phyloP scores from a whole-genome alignment of 2,329 filamentous ascomycete genomes.

The Cytospora mali region DNA sequence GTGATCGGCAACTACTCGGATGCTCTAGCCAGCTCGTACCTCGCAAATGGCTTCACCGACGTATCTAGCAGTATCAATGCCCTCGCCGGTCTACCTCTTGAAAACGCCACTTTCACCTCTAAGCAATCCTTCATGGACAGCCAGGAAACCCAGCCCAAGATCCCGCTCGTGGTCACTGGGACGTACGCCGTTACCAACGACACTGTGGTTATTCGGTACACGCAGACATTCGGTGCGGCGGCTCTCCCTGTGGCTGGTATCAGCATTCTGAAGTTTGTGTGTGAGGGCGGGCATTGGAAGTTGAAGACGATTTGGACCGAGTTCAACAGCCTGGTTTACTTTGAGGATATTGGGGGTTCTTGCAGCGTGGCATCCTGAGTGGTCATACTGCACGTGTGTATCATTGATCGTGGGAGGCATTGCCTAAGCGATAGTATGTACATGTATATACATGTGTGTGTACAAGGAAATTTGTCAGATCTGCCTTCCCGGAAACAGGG shows the following conservation, averaged over 20 bases:
- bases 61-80: conserved; percentile 40
- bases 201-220: conserved; percentile 39
- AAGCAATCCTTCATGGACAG: conserved; percentile 37
- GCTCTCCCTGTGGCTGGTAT: conserved; percentile 36
- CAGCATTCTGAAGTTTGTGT: conserved; percentile 34
- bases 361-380: conserved; percentile 9
- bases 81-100: conserved; percentile 35
- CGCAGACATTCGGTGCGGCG: conserved; percentile 33
- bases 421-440: no score
- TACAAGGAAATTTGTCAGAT: no score
- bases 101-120: conserved; percentile 37
- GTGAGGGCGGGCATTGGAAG: conserved; percentile 34
- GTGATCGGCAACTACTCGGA: conserved; percentile 25
- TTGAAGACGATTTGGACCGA: conserved; percentile 38
- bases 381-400: no score
- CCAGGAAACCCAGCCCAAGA: conserved; percentile 32
- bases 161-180: conserved; percentile 35
- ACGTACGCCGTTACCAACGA: conserved; percentile 36
- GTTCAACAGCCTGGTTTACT: conserved; percentile 39
- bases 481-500: no score
- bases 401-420: no score
- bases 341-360: conserved; percentile 33
- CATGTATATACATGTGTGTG: no score
- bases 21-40: conserved; percentile 22
- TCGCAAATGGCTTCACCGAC: conserved; percentile 37